Evolutionary conservation across 169 alveolate genomes (phyloP).

Genomic region (Plasmodium blacklocki): DNA sequence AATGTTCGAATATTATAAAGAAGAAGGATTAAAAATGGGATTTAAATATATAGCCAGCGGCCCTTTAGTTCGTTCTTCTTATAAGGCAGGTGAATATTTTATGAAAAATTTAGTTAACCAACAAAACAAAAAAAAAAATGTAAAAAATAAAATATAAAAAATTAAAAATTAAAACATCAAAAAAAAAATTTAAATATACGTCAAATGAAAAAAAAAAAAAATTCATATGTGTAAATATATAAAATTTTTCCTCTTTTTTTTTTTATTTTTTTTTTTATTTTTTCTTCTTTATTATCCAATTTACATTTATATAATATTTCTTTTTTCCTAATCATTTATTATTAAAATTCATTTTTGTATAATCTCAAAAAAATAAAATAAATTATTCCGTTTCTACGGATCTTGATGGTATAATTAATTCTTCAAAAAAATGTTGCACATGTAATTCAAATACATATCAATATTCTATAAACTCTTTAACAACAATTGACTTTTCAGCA

Average conservation of each 20-base stretch:
- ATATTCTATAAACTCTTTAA: constrained; percentile 44
- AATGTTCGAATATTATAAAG: constrained; percentile 69
- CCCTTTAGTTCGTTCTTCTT: constrained; percentile 82
- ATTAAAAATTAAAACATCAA: not conserved
- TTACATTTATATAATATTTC: too few species aligned
- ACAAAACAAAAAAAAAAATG: not conserved
- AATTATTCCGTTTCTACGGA: too few species aligned
- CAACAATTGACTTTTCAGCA: constrained; percentile 41
- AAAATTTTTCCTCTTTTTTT: too few species aligned
- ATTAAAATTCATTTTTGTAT: too few species aligned
- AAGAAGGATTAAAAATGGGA: constrained; percentile 78
- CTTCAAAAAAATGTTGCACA: not conserved
- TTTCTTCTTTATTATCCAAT: too few species aligned
- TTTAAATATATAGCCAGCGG: constrained; percentile 83
- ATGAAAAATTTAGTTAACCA: constrained; percentile 69
- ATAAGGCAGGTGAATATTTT: constrained; percentile 83
- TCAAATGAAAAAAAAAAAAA: too few species aligned
- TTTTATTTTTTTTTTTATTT: too few species aligned
- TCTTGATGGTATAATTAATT: too few species aligned
- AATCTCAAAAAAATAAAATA: too few species aligned
- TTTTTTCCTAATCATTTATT: too few species aligned
- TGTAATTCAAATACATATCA: not conserved
- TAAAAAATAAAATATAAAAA: not conserved
- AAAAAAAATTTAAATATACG: not conserved
- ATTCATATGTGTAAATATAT: too few species aligned